Percentiles rank a stretch among this genome's conserved stretches.
phyloP scores from a whole-genome alignment of 805 yeast species.

The Kodamaea jinghongensis region DNA sequence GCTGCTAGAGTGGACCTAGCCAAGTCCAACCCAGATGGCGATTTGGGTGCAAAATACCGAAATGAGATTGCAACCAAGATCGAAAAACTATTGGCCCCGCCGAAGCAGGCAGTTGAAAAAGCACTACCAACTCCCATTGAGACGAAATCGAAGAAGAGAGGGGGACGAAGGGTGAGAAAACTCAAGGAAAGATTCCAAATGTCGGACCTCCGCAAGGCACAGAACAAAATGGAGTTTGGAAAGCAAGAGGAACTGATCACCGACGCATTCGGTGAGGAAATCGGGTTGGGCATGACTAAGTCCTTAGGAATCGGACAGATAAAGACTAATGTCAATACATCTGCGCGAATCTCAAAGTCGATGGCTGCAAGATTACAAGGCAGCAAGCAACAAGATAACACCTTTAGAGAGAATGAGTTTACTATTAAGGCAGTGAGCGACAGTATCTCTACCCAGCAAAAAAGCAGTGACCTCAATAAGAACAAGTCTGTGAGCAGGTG shows the following conservation, averaged over 20 bases:
- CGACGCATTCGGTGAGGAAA: conserved; percentile 74
- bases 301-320: conserved; percentile 25
- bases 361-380: conserved; percentile 49
- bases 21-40: conserved; percentile 40
- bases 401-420: conserved; percentile 7
- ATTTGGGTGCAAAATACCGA: conserved; percentile 56
- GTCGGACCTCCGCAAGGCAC: conserved; percentile 79
- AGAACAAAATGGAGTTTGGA: conserved; percentile 83
- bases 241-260: conserved; percentile 58
- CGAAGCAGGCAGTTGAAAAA: conserved; percentile 56
- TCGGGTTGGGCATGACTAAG: conserved; percentile 75
- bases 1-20: conserved; percentile 81
- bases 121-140: conserved; percentile 77
- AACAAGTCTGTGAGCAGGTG: conserved; percentile 14
- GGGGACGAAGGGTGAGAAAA: conserved; percentile 78
- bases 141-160: conserved; percentile 74
- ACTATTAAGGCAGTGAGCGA: no score
- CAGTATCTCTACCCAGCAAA: not conserved
- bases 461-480: not conserved
- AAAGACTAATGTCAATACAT: conserved; percentile 44
- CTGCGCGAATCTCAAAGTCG: conserved; percentile 59
- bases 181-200: conserved; percentile 76
- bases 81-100: conserved; percentile 74
- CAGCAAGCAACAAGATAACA: conserved; percentile 13
- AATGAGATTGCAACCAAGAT: conserved; percentile 61